These are phyloP conservation scores for Hanseniaspora lindneri DNA, from an alignment of 805 yeast genomes.

Conservation along the genomic window DNA sequence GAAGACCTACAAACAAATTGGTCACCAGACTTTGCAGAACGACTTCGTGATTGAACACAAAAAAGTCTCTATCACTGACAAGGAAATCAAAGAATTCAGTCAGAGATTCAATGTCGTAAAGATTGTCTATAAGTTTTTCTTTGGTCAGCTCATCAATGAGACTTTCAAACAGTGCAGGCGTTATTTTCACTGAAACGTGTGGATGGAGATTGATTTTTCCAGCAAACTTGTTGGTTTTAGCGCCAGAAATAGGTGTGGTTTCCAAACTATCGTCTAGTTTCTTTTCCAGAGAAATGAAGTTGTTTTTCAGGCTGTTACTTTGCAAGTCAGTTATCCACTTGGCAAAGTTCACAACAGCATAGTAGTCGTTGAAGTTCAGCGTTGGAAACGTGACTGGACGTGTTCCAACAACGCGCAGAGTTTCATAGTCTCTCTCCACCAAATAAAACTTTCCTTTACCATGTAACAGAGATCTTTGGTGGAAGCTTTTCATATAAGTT, in stretches of 20 bases:
- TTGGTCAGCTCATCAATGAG: not conserved
- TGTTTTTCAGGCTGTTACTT: not conserved
- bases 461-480: not conserved
- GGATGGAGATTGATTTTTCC: constrained; percentile 6
- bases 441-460: constrained; percentile 6
- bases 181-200: not conserved
- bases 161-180: not conserved
- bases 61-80: not conserved
- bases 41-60: not conserved
- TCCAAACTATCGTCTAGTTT: not conserved
- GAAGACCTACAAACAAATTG: constrained; percentile 4
- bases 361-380: not conserved
- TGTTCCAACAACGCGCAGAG: not conserved
- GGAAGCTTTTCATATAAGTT: not conserved
- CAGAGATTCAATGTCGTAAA: not conserved
- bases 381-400: not conserved
- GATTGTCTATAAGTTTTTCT: not conserved
- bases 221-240: not conserved
- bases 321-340: constrained; percentile 7
- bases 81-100: constrained; percentile 3
- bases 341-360: constrained; percentile 1
- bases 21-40: not conserved
- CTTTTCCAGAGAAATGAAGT: not conserved
- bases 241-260: not conserved
- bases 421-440: not conserved